Evolutionary conservation across 208 protist genomes (phyloP).

Genomic region (Crithidia bombi): DNA sequence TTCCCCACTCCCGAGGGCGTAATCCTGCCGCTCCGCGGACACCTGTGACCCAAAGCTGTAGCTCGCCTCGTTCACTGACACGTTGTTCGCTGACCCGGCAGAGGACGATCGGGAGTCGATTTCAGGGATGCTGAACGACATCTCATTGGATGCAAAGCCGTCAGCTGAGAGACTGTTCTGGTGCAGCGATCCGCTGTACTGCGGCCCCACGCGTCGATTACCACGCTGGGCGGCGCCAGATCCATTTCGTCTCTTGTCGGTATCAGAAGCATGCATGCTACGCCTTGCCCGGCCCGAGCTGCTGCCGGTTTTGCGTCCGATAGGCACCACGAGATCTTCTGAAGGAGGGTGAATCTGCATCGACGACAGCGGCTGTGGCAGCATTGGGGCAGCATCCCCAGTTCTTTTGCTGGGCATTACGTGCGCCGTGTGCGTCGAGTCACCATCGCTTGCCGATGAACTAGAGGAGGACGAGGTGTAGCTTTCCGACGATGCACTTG

Average conservation of each 20-base stretch:
- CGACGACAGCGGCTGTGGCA: not conserved
- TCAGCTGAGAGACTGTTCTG: not conserved
- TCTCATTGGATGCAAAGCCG: not conserved
- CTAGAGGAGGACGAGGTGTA: not conserved
- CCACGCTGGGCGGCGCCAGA: too few relatives aligned
- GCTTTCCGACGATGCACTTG: not conserved
- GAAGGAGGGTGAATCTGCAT: not conserved
- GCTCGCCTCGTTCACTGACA: not conserved
- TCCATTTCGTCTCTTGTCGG: too few relatives aligned
- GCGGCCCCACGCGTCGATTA: not conserved
- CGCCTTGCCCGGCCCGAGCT: not conserved
- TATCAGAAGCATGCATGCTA: not conserved
- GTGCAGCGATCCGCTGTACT: not conserved
- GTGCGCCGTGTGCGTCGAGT: too few relatives aligned
- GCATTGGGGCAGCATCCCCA: not conserved
- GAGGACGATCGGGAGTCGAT: slow-evolving; percentile 1
- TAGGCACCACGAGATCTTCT: not conserved
- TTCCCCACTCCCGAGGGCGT: not conserved
- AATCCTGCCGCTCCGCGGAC: not conserved
- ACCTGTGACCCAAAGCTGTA: slow-evolving; percentile 10
- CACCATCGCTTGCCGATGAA: not conserved
- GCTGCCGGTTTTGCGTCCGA: not conserved
- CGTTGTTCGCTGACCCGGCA: not conserved
- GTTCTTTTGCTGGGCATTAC: not conserved
- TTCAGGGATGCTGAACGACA: slow-evolving; percentile 14